Conservation (phyloP, 352 stramenopile species). For the Pythium dissotocum region DNA sequence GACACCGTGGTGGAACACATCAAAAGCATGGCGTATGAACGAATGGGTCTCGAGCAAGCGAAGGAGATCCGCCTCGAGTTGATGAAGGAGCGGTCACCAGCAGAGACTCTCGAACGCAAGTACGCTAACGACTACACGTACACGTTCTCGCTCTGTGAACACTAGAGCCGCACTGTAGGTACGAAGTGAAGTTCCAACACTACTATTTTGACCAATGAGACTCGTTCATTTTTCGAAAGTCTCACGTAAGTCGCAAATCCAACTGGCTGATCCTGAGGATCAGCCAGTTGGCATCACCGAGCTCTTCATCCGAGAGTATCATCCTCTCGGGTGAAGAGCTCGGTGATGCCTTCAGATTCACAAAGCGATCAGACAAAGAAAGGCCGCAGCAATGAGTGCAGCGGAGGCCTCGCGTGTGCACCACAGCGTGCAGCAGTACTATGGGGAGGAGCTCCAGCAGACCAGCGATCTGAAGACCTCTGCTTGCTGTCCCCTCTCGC, state of each 20-base stretch:
- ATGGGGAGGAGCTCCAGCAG: constrained; percentile 42
- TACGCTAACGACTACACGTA: no score
- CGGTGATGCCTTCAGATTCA: background rate
- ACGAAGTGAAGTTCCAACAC: no score
- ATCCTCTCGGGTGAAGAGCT: background rate
- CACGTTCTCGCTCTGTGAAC: no score
- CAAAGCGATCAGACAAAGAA: constrained; percentile 5
- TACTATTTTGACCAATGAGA: no score
- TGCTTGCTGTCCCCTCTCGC: constrained; percentile 55
- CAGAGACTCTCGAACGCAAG: no score
- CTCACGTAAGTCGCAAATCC: no score
- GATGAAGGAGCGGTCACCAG: constrained; percentile 4
- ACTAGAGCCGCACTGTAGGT: no score
- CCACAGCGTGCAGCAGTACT: constrained; percentile 35
- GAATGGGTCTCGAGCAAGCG: constrained; percentile 23
- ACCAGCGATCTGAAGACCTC: constrained; percentile 75
- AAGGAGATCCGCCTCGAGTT: constrained; percentile 1
- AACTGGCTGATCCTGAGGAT: no score
- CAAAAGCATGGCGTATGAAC: background rate
- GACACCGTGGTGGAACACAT: background rate
- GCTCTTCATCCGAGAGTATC: no score
- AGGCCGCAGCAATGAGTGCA: background rate
- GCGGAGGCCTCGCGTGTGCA: constrained; percentile 6
- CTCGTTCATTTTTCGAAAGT: no score
- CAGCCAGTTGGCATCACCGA: no score